A percentile compares a stretch with the other conserved stretches of the same genome.
phyloP scores from a whole-genome alignment of 2,329 filamentous ascomycete genomes.

The Nemania sp. region DNA sequence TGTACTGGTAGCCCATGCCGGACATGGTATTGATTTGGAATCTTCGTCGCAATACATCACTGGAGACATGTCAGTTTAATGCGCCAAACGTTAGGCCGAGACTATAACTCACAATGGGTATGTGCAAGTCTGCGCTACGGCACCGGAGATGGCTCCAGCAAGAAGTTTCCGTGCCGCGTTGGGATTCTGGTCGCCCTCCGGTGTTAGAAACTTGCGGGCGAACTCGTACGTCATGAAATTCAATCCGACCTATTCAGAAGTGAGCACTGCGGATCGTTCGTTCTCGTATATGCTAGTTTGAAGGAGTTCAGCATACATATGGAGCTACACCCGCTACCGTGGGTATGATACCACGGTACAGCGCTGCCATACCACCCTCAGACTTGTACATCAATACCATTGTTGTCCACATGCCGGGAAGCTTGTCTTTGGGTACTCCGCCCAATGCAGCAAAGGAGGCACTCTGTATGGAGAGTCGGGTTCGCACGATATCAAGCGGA shows the following conservation, averaged over 20 bases:
- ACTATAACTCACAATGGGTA: constrained; percentile 85
- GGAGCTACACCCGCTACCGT: constrained; percentile 96
- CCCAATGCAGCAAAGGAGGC: constrained; percentile 90
- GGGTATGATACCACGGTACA: constrained; percentile 95
- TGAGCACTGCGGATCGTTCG: constrained; percentile 20
- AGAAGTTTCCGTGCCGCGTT: constrained; percentile 82
- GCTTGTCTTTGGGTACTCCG: constrained; percentile 67
- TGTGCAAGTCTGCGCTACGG: constrained; percentile 95
- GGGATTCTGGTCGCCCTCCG: constrained; percentile 88
- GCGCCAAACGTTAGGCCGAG: neutral
- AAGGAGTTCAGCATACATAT: constrained; percentile 69
- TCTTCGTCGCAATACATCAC: constrained; percentile 89
- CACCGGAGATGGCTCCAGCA: constrained; percentile 94
- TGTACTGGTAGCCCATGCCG: constrained; percentile 97
- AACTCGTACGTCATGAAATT: constrained; percentile 99
- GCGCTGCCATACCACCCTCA: constrained; percentile 84
- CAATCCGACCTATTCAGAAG: constrained; percentile 77
- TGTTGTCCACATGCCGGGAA: constrained; percentile 94
- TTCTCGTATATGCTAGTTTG: neutral
- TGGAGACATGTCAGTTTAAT: constrained; percentile 54
- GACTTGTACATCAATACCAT: constrained; percentile 87
- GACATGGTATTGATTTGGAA: constrained; percentile 99
- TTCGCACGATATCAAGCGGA: constrained; percentile 96
- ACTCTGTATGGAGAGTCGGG: constrained; percentile 94
- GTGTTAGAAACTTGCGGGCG: constrained; percentile 84